Base-by-base conservation (phyloP, 2,329 filamentous ascomycete genomes). In the Macrophomina phaseolina region DNA sequence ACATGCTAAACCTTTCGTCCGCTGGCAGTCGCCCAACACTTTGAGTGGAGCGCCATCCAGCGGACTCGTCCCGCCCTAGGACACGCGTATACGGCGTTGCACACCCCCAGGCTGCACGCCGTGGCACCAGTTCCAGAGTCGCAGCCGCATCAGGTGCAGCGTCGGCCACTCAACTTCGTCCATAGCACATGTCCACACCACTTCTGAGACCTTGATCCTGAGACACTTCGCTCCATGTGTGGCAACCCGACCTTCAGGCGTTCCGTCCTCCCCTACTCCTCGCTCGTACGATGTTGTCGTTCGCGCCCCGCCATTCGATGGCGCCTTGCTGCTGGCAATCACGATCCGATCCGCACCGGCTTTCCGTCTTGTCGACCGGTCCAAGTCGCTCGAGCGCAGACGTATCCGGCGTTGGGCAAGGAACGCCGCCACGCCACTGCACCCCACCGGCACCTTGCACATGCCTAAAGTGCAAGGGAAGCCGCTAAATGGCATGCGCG, bases 81-180 rank as follows among this genome's bases (percentile, higher is more conserved):
- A 28, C 7, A 23, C 58, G 32, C 45, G 45, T 48, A 45, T 62
- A 49, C 42, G 12, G 45, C 38, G 58, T 62, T 18, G 42, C 58
- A 62, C 58, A 48, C 56, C 42, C 56, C 56, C 40, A 46, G 56
- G 18, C 56, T 48, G 40, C 56, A 46, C 45, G 58, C 58, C 58
- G 58, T 62, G 58, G 42, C 58, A 62, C 58, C 45, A 62, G 45
- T 36, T 40, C 45, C 58, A 49, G 45, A 62, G 42, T 62, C 45
- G 58, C 58, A 62, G 58, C 58, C 58, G 58, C 58, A 62, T 62
- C 56, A 60, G 38, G 40, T 60, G 55, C 55, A 28, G 36, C 7
- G 30, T 36, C n/a, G 45, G 58, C 58, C 58, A 62, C 32, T 49
- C 30, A 28, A 11, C 8, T 45, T 49, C 30, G 11, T 40, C 40